Evolutionary conservation across 768 basidiomycete genomes (phyloP), one percentile per base, ranked within the genome.

Genomic region (Rhizopogon vesiculosus): DNA sequence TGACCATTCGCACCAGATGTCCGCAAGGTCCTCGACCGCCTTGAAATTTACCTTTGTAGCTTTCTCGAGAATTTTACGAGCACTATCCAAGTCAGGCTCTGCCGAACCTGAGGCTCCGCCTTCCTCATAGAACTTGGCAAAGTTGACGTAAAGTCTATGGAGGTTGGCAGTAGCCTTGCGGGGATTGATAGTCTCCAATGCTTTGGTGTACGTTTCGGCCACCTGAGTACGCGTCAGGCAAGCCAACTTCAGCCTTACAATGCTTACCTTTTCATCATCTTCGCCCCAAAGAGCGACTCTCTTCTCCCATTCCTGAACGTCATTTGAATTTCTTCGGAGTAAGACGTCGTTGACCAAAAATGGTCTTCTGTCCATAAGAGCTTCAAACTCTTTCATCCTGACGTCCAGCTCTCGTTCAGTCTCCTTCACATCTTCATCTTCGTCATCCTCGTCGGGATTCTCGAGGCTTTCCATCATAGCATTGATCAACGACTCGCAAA

Each of bases 261-360:
- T n/a, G 31, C 70, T 15, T 59, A 92, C 94, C 79, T 94, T 96
- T 62, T 89, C 91, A 64, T 99, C 95, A 61, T 97, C 84, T 53
- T 94, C 87, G 3, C 90, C 97, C 82, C 85, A 96, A 28, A 98
- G 72, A 2, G 94, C 95, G 18, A 98, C 83, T 38, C 96, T 78
- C 72, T 99, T 99, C 75, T 98, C 97, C 97, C 97, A 99, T 69
- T 99, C 97, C 61, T 97, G 93, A 2, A 98, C 97, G 64, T 99
- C 97, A 62, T 98, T 91, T 5, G 93, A 91, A 76, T 99, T 99
- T 64, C 97, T 77, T 58, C 97, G 76, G 38, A 98, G 70, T 15
- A 98, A 74, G 12, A 98, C 97, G 64, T 98, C 95, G 63, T 99
- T 99, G 45, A 97, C 86, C 59, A 99, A 76, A 79, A 99, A 98